Conservation (phyloP, 352 stramenopile species). For the Pilasporangium apinafurcum region DNA sequence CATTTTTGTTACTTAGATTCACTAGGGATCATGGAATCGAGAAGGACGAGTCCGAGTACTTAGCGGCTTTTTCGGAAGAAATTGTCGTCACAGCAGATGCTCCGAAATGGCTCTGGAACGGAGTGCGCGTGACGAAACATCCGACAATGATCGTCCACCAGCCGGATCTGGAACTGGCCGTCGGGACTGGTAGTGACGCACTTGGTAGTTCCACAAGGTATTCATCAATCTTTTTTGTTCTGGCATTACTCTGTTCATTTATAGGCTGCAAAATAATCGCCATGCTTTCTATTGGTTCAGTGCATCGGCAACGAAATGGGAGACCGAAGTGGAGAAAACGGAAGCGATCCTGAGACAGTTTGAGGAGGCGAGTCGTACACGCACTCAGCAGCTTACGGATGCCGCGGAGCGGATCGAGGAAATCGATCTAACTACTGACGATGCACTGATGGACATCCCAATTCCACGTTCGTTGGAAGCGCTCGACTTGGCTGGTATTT, state of each 20-base stretch:
- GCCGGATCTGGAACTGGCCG: conserved; percentile 47
- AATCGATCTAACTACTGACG: conserved; percentile 42
- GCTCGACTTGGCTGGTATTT: conserved; percentile 71
- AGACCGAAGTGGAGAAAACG: conserved; percentile 77
- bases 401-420: conserved; percentile 44
- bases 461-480: conserved; percentile 75
- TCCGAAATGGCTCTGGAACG: conserved; percentile 83
- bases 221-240: too few species aligned
- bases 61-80: conserved; percentile 77
- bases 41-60: conserved; percentile 84
- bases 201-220: conserved; percentile 17
- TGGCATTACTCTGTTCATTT: too few species aligned
- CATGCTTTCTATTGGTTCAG: conserved; percentile 11
- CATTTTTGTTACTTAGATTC: conserved; percentile 26
- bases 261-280: too few species aligned
- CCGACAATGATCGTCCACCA: conserved; percentile 85
- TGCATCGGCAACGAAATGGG: conserved; percentile 49
- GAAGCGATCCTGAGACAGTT: conserved; percentile 79
- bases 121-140: conserved; percentile 74
- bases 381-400: conserved; percentile 34
- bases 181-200: conserved; percentile 23
- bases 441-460: conserved; percentile 56
- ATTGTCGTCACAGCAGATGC: conserved; percentile 71
- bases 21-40: conserved; percentile 82
- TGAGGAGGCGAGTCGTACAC: conserved; percentile 67